These are phyloP conservation scores for Pestalotiopsis sp. DNA, from an alignment of 2,329 filamentous ascomycete species.

Conservation along the genomic window DNA sequence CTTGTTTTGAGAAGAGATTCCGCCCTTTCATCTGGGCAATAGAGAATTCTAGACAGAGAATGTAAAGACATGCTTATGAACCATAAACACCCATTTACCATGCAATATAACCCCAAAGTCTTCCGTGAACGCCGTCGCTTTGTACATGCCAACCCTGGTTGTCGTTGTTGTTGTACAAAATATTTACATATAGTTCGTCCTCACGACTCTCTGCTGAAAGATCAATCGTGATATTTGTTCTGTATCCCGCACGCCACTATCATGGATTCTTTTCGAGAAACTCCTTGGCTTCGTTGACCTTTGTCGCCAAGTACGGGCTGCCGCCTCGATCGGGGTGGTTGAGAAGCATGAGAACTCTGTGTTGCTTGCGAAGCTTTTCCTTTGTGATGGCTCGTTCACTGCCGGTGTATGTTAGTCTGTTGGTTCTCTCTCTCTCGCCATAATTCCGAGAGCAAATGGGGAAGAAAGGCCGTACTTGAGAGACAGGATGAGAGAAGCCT, in stretches of 20 bases:
- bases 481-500: slow-evolving; percentile 88
- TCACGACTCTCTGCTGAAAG: neutral
- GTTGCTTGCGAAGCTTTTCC: slow-evolving; percentile 93
- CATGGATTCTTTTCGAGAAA: slow-evolving; percentile 75
- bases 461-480: slow-evolving; percentile 66
- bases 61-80: slow-evolving; percentile 4
- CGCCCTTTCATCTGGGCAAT: neutral
- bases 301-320: slow-evolving; percentile 93
- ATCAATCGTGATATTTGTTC: neutral
- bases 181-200: slow-evolving; percentile 11
- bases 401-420: slow-evolving; percentile 3
- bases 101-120: slow-evolving; percentile 10
- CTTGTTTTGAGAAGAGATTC: slow-evolving; percentile 9
- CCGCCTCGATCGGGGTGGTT: slow-evolving; percentile 98
- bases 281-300: slow-evolving; percentile 98
- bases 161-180: slow-evolving; percentile 12
- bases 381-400: slow-evolving; percentile 88
- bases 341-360: slow-evolving; percentile 92
- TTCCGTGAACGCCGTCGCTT: slow-evolving; percentile 12
- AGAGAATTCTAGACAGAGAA: neutral
- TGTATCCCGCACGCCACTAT: neutral
- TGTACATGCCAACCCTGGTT: slow-evolving; percentile 14
- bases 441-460: neutral
- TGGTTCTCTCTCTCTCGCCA: neutral
- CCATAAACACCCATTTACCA: slow-evolving; percentile 12